Percentiles rank a stretch among this genome's conserved stretches.
Conservation (phyloP, 768 basidiomycete species). For the Boletus rubropictus region DNA sequence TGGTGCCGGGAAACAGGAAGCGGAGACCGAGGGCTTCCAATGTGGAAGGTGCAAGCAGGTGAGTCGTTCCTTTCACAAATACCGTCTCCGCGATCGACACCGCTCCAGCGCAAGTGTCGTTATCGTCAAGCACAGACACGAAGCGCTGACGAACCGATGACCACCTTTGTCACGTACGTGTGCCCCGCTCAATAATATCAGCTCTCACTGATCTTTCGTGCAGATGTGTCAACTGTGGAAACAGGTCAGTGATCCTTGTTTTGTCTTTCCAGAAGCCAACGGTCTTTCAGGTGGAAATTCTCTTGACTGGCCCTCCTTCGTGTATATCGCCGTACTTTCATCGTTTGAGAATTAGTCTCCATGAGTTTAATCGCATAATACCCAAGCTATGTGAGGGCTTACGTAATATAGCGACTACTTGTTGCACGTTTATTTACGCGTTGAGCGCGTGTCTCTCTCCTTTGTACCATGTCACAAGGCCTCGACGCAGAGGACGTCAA, state of each 20-base stretch:
- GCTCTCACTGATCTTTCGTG: background rate
- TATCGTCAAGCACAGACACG: slow-evolving; percentile 97
- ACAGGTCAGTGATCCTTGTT: slow-evolving; percentile 36
- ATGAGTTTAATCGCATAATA: slow-evolving; percentile 20
- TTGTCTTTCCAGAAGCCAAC: background rate
- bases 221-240: slow-evolving; percentile 64
- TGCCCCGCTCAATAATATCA: background rate
- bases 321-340: slow-evolving; percentile 7
- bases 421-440: slow-evolving; percentile 14
- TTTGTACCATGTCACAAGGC: slow-evolving; percentile 24
- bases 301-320: slow-evolving; percentile 34
- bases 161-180: slow-evolving; percentile 85
- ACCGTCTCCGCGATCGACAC: background rate
- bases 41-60: slow-evolving; percentile 92
- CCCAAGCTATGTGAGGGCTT: slow-evolving; percentile 10
- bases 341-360: background rate
- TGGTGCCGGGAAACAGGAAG: slow-evolving; percentile 82
- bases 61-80: slow-evolving; percentile 11
- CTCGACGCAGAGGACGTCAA: slow-evolving; percentile 48
- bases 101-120: slow-evolving; percentile 68
- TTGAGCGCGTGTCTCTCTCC: slow-evolving; percentile 1
- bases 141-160: slow-evolving; percentile 98
- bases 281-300: slow-evolving; percentile 51
- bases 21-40: slow-evolving; percentile 98
- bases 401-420: slow-evolving; percentile 14